A percentile compares a stretch with the other conserved stretches of the same genome.
Conservation (phyloP, 176 grass and related monocot species). For the Areca catechu region DNA sequence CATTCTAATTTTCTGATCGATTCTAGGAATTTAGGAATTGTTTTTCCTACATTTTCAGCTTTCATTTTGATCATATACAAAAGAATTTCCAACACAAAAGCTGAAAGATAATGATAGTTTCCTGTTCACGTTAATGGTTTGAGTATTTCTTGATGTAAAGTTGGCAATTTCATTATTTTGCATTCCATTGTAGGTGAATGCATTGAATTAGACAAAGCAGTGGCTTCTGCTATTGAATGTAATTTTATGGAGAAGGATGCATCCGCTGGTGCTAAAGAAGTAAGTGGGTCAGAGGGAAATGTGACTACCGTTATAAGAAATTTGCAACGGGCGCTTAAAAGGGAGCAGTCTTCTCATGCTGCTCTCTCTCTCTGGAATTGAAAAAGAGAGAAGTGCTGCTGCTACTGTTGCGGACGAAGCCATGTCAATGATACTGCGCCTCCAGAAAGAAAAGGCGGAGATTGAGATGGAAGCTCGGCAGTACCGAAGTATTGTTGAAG, state of each 20-base stretch:
- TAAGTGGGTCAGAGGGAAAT: neutral
- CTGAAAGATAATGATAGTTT: neutral
- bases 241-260: neutral
- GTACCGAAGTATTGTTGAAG: slow-evolving; percentile 48
- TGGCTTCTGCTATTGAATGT: slow-evolving; percentile 1
- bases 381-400: slow-evolving; percentile 78
- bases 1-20: no score
- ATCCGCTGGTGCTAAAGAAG: neutral
- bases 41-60: neutral
- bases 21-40: no score
- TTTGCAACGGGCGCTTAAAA: slow-evolving; percentile 31
- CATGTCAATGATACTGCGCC: slow-evolving; percentile 92
- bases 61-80: neutral
- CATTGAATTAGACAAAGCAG: neutral
- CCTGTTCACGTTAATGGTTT: neutral
- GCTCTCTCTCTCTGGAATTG: slow-evolving; percentile 55
- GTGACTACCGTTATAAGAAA: neutral
- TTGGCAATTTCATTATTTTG: neutral
- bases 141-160: neutral
- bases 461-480: slow-evolving; percentile 69
- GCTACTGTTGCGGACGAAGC: slow-evolving; percentile 73
- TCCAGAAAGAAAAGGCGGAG: slow-evolving; percentile 81
- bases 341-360: slow-evolving; percentile 17
- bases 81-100: neutral
- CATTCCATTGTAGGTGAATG: neutral